phyloP scores from a whole-genome alignment of 179 eudicot genomes.

The Patellifolia procumbens region DNA sequence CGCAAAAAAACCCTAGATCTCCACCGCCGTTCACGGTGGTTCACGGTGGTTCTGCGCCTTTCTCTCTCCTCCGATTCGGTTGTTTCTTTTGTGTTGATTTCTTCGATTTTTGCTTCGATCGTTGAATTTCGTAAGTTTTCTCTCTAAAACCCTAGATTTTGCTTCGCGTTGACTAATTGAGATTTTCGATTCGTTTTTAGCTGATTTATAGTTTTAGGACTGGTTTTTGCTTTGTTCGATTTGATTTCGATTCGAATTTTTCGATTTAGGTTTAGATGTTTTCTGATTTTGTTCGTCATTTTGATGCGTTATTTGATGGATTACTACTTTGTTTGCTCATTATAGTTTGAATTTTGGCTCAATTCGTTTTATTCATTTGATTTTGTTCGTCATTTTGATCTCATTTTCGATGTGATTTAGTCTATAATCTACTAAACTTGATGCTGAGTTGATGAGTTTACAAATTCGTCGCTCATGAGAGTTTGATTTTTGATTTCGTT shows the following conservation, averaged over 20 bases:
- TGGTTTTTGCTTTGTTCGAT: not conserved
- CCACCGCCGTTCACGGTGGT: not conserved
- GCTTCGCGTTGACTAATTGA: not conserved
- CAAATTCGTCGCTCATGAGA: too few relatives aligned
- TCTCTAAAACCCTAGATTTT: conserved; percentile 2
- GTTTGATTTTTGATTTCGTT: too few relatives aligned
- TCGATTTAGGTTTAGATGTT: not conserved
- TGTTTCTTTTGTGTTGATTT: not conserved
- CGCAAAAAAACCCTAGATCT: not conserved
- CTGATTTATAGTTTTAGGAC: not conserved
- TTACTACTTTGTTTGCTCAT: too few relatives aligned
- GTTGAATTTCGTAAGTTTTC: not conserved
- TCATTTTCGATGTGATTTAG: not conserved
- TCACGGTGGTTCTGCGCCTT: too few relatives aligned
- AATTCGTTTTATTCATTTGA: not conserved
- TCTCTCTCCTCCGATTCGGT: not conserved
- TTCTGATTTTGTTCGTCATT: too few relatives aligned
- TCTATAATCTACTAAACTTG: not conserved
- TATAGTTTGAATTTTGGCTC: not conserved
- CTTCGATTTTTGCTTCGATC: not conserved
- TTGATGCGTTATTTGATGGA: too few relatives aligned
- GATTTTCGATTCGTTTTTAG: not conserved
- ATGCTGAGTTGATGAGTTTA: too few relatives aligned
- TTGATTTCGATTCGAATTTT: not conserved
- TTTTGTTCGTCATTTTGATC: too few relatives aligned